A percentile compares a stretch with the other conserved stretches of the same genome.
Conservation (phyloP, 768 basidiomycete genomes). For the Botryobasidium botryosum region DNA sequence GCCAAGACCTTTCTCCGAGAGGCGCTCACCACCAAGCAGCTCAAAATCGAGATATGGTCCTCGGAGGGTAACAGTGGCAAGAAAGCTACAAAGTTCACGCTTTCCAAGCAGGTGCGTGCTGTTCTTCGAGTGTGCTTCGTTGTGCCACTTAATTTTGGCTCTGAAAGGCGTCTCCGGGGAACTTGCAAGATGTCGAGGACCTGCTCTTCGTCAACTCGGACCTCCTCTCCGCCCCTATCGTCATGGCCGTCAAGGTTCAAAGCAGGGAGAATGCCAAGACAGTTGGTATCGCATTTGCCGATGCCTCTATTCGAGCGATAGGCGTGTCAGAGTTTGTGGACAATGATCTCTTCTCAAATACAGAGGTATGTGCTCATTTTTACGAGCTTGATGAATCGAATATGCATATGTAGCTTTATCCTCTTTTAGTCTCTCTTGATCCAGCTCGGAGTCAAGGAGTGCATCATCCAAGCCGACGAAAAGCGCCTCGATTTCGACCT, state of each 20-base stretch:
- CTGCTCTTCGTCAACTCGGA: slow-evolving; percentile 72
- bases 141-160: slow-evolving; percentile 8
- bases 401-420: background rate
- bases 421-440: slow-evolving; percentile 67
- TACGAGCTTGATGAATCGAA: too few relatives aligned
- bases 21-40: slow-evolving; percentile 74
- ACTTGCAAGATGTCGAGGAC: slow-evolving; percentile 50
- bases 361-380: slow-evolving; percentile 41
- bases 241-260: slow-evolving; percentile 67
- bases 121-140: slow-evolving; percentile 10
- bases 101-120: slow-evolving; percentile 58
- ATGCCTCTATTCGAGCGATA: slow-evolving; percentile 68
- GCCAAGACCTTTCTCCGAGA: slow-evolving; percentile 77
- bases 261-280: slow-evolving; percentile 45
- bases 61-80: slow-evolving; percentile 59
- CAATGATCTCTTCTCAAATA: slow-evolving; percentile 89
- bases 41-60: slow-evolving; percentile 82
- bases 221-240: slow-evolving; percentile 66
- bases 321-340: slow-evolving; percentile 87
- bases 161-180: slow-evolving; percentile 51
- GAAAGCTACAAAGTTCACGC: slow-evolving; percentile 50
- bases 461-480: slow-evolving; percentile 45
- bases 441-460: slow-evolving; percentile 95
- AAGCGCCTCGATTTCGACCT: slow-evolving; percentile 54
- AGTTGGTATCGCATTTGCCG: slow-evolving; percentile 82